Evolutionary conservation across 225 moss, liverwort and hornwort species (phyloP).

Genomic region (Antitrichia curtipendula): DNA sequence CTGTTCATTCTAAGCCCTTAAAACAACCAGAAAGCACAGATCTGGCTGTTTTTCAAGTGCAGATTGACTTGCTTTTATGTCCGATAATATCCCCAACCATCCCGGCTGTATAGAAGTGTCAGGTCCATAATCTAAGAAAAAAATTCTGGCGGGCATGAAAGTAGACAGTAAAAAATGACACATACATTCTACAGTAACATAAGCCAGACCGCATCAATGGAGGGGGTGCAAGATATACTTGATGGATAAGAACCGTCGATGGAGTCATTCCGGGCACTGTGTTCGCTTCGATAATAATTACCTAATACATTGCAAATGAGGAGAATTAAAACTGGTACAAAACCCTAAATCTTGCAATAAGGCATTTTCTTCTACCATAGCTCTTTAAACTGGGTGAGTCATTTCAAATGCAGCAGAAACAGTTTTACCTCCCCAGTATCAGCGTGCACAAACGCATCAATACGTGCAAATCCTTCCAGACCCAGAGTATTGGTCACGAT

Average conservation of each 20-base stretch:
- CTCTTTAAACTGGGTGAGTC: background rate
- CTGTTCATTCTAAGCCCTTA: background rate
- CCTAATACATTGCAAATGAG: constrained; percentile 25
- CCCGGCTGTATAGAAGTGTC: background rate
- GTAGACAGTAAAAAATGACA: background rate
- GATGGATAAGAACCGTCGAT: constrained; percentile 89
- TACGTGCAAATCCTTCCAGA: constrained; percentile 74
- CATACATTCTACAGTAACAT: background rate
- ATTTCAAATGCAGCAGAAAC: background rate
- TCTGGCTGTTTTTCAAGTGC: background rate
- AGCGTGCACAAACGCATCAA: constrained; percentile 89
- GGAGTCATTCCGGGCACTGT: constrained; percentile 98
- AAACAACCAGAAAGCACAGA: background rate
- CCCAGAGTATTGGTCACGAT: constrained; percentile 66
- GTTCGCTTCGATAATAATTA: constrained; percentile 90
- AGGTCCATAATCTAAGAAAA: background rate
- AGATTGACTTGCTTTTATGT: background rate
- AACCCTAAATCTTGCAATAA: background rate
- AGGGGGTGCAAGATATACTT: constrained; percentile 30
- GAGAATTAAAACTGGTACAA: background rate
- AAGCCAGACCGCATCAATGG: background rate
- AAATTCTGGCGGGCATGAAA: background rate
- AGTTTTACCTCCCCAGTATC: constrained; percentile 75
- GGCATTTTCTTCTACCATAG: background rate
- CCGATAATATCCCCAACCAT: background rate